Conservation (phyloP, 2,329 filamentous ascomycete species). For the Trichothecium roseum region DNA sequence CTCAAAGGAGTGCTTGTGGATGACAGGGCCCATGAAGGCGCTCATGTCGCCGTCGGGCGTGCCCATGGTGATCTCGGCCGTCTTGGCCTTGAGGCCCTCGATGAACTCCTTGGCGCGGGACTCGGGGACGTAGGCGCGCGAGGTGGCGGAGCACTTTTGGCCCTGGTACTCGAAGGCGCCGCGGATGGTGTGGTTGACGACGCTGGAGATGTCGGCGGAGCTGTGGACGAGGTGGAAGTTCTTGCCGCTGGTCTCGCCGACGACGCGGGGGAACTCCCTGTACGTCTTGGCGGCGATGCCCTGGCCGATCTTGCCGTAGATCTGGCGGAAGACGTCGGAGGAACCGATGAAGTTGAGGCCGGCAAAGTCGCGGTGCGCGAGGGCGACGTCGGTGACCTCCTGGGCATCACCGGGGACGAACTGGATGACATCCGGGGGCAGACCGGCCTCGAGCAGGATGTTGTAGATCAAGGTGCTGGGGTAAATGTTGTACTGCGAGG, state of each 20-base stretch:
- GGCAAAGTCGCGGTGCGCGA: conserved; percentile 22
- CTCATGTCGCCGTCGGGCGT: conserved; percentile 19
- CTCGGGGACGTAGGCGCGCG: conserved; percentile 43
- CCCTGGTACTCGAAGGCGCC: conserved; percentile 40
- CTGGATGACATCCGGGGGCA: conserved; percentile 23
- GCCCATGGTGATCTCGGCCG: conserved; percentile 15
- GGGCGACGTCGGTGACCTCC: conserved; percentile 16
- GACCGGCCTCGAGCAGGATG: conserved; percentile 26
- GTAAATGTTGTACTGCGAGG: conserved; percentile 18
- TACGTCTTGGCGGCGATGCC: conserved; percentile 14
- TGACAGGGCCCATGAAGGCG: conserved; percentile 37
- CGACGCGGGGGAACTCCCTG: conserved; percentile 28
- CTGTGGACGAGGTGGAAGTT: conserved; percentile 40
- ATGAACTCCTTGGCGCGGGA: conserved; percentile 27
- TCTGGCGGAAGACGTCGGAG: conserved; percentile 19
- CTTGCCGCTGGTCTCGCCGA: conserved; percentile 41
- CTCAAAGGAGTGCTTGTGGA: conserved; percentile 34
- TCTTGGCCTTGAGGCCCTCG: conserved; percentile 10
- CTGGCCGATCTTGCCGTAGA: conserved; percentile 17
- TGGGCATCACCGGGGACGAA: conserved; percentile 24
- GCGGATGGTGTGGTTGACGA: conserved; percentile 33
- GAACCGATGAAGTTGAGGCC: conserved; percentile 24
- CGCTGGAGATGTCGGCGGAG: conserved; percentile 34
- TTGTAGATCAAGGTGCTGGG: conserved; percentile 21
- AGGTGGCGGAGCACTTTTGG: conserved; percentile 41